These are phyloP conservation scores for Linnemannia hyalina DNA, from an alignment of 192 early-diverging fungal genomes.

Conservation along the genomic window DNA sequence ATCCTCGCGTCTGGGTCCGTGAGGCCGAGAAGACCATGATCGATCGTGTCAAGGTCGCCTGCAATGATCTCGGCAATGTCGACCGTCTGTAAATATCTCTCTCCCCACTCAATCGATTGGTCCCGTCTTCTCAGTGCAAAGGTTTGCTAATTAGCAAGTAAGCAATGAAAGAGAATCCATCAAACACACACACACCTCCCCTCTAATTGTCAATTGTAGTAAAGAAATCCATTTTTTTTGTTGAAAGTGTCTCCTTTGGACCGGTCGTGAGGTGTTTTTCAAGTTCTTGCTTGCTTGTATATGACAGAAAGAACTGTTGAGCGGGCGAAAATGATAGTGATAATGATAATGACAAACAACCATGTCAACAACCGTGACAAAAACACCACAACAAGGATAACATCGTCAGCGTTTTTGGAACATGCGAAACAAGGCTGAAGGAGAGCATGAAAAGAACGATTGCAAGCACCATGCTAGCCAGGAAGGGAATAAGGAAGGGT, in stretches of 20 bases:
- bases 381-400: too few relatives aligned
- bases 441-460: background rate
- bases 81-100: constrained; percentile 66
- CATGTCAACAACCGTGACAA: too few relatives aligned
- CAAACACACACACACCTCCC: background rate
- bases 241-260: background rate
- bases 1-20: constrained; percentile 94
- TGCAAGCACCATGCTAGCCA: background rate
- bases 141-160: background rate
- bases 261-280: background rate
- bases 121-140: too few relatives aligned
- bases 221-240: constrained; percentile 12
- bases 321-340: too few relatives aligned
- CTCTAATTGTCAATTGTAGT: background rate
- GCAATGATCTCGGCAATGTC: constrained; percentile 83
- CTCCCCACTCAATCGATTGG: too few relatives aligned
- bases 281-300: too few relatives aligned
- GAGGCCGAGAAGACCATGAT: constrained; percentile 91
- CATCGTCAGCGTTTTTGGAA: too few relatives aligned
- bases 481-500: background rate
- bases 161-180: background rate
- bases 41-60: constrained; percentile 85
- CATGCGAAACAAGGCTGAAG: too few relatives aligned
- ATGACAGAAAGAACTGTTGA: too few relatives aligned
- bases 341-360: too few relatives aligned